Percentiles rank a stretch among this genome's conserved stretches.
Evolutionary conservation across 805 yeast species (phyloP).

Genomic region (Zygotorulaspora sp.): DNA sequence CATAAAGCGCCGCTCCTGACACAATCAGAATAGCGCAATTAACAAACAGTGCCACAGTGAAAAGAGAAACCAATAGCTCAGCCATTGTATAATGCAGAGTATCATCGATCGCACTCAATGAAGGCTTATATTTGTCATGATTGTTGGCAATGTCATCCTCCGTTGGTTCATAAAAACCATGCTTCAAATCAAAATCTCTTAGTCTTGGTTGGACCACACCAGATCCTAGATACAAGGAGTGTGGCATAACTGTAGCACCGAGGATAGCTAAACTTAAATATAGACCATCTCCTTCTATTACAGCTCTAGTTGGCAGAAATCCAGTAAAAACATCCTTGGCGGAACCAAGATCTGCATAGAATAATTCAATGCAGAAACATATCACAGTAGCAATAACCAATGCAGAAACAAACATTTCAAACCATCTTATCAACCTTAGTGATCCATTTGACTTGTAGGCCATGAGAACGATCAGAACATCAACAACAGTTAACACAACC

Average conservation of each 20-base stretch:
- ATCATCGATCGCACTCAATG: slow-evolving; percentile 73
- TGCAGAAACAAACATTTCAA: slow-evolving; percentile 75
- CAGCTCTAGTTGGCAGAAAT: slow-evolving; percentile 50
- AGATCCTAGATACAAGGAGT: slow-evolving; percentile 79
- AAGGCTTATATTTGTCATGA: slow-evolving; percentile 60
- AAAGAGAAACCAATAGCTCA: slow-evolving; percentile 74
- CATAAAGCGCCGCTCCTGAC: slow-evolving; percentile 79
- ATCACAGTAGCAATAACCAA: slow-evolving; percentile 78
- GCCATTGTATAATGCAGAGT: slow-evolving; percentile 78
- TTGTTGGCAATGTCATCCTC: slow-evolving; percentile 35
- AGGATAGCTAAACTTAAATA: slow-evolving; percentile 78
- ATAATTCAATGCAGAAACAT: slow-evolving; percentile 77
- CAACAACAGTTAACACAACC: slow-evolving; percentile 77
- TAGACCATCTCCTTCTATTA: slow-evolving; percentile 58
- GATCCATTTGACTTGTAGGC: slow-evolving; percentile 87
- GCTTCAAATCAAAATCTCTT: slow-evolving; percentile 66
- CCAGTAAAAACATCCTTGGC: slow-evolving; percentile 66
- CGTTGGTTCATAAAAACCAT: slow-evolving; percentile 53
- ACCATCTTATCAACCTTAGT: slow-evolving; percentile 66
- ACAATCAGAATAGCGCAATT: slow-evolving; percentile 86
- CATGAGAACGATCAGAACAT: slow-evolving; percentile 77
- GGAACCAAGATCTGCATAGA: slow-evolving; percentile 53
- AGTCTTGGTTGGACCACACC: slow-evolving; percentile 85
- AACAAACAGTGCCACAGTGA: slow-evolving; percentile 87
- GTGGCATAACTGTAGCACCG: slow-evolving; percentile 97